A percentile compares a stretch with the other conserved stretches of the same genome.
phyloP scores from a whole-genome alignment of 306 rosid genomes.

The Cercis canadensis region DNA sequence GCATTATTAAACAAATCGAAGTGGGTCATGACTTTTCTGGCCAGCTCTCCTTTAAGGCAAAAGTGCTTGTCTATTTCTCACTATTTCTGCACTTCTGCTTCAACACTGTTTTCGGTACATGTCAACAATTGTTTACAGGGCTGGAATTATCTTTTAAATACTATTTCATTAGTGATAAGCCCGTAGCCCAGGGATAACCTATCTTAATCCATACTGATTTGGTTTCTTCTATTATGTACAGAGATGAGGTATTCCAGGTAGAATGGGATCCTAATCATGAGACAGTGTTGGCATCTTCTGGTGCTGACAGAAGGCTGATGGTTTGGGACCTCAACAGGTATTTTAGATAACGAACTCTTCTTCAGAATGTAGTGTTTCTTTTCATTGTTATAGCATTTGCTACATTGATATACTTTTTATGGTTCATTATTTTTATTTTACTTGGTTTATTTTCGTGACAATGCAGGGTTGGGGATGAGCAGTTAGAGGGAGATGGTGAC shows the following conservation, averaged over 20 bases:
- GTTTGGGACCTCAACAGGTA: slow-evolving; percentile 99
- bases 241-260: slow-evolving; percentile 96
- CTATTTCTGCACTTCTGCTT: neutral
- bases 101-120: neutral
- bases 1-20: neutral
- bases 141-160: neutral
- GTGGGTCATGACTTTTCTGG: no score
- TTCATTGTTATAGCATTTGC: neutral
- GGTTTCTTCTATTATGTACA: slow-evolving; percentile 34
- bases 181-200: neutral
- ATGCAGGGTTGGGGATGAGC: slow-evolving; percentile 87
- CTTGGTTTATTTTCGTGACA: slow-evolving; percentile 11
- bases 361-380: slow-evolving; percentile 8
- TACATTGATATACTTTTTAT: neutral
- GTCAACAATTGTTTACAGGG: neutral
- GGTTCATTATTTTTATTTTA: slow-evolving; percentile 5
- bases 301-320: slow-evolving; percentile 85
- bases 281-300: slow-evolving; percentile 83
- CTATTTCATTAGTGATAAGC: neutral
- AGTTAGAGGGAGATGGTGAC: slow-evolving; percentile 77
- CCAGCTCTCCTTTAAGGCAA: neutral
- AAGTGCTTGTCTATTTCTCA: neutral
- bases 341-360: neutral
- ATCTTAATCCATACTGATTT: neutral
- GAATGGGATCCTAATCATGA: slow-evolving; percentile 99